Evolutionary conservation across 495 filamentous ascomycete genomes (phyloP).

Genomic region (Neurospora intermedia): DNA sequence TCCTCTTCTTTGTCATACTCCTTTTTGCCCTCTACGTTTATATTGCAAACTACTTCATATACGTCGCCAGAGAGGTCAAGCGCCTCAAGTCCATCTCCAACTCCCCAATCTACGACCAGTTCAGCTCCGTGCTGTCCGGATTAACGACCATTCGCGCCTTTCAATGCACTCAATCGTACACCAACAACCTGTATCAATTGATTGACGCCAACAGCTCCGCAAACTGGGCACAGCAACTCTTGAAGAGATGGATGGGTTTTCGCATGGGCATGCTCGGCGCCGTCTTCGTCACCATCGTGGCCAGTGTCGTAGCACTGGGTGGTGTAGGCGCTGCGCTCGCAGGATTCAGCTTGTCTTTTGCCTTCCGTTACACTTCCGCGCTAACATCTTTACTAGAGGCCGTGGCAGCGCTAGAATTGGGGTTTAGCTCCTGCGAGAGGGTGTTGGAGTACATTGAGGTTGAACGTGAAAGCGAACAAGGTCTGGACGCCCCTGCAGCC

Average conservation of each 20-base stretch:
- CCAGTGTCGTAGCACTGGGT: conserved; percentile 43
- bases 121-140: conserved; percentile 48
- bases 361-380: conserved; percentile 42
- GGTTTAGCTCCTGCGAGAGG: conserved; percentile 31
- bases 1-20: conserved; percentile 16
- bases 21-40: conserved; percentile 15
- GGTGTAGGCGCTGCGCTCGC: conserved; percentile 52
- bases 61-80: conserved; percentile 53
- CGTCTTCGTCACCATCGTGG: conserved; percentile 46
- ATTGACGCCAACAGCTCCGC: conserved; percentile 45
- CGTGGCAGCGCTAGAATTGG: conserved; percentile 37
- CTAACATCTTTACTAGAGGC: conserved; percentile 38
- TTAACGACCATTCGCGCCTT: conserved; percentile 57
- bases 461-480: conserved; percentile 24
- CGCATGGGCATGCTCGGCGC: conserved; percentile 51
- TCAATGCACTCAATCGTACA: conserved; percentile 39
- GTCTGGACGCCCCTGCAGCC: conserved; percentile 24
- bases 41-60: conserved; percentile 38
- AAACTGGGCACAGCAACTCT: conserved; percentile 45
- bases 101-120: conserved; percentile 53
- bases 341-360: conserved; percentile 41
- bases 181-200: conserved; percentile 41
- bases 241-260: conserved; percentile 49
- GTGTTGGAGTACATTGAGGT: conserved; percentile 30
- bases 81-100: conserved; percentile 50